phyloP scores from a whole-genome alignment of 2,329 filamentous ascomycete genomes.

The Aspergillus sp. region DNA sequence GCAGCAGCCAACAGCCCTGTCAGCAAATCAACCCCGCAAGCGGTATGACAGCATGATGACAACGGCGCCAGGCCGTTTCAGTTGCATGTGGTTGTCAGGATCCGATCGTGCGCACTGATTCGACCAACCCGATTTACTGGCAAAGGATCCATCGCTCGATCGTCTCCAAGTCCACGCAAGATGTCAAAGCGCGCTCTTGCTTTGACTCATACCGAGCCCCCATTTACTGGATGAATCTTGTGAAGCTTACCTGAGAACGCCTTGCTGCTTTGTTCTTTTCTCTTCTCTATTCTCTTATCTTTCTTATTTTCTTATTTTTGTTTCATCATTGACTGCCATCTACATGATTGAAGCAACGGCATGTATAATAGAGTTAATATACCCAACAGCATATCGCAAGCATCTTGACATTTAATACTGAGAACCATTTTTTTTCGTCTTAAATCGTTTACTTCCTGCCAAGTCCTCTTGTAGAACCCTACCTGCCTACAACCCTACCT shows the following conservation, averaged over 20 bases:
- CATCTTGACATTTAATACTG: constrained; percentile 18
- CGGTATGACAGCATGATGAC: constrained; percentile 21
- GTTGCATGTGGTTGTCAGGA: constrained; percentile 18
- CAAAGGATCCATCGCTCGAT: constrained; percentile 14
- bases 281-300: constrained; percentile 9
- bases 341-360: constrained; percentile 34
- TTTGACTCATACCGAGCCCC: constrained; percentile 13
- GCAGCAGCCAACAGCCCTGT: constrained; percentile 17
- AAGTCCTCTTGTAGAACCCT: background rate
- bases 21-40: constrained; percentile 23
- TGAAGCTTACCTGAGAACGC: constrained; percentile 13
- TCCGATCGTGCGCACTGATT: constrained; percentile 12
- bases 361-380: constrained; percentile 47
- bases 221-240: constrained; percentile 12
- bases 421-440: constrained; percentile 15
- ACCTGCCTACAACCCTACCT: background rate
- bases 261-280: background rate
- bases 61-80: constrained; percentile 14
- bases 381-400: constrained; percentile 36
- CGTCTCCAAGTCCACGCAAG: background rate
- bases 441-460: constrained; percentile 2
- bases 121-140: background rate
- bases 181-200: constrained; percentile 19
- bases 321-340: constrained; percentile 25
- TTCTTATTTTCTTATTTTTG: constrained; percentile 16